Base-by-base conservation (phyloP, 2,329 filamentous ascomycete genomes). In the Incumbomyces delicatus region DNA sequence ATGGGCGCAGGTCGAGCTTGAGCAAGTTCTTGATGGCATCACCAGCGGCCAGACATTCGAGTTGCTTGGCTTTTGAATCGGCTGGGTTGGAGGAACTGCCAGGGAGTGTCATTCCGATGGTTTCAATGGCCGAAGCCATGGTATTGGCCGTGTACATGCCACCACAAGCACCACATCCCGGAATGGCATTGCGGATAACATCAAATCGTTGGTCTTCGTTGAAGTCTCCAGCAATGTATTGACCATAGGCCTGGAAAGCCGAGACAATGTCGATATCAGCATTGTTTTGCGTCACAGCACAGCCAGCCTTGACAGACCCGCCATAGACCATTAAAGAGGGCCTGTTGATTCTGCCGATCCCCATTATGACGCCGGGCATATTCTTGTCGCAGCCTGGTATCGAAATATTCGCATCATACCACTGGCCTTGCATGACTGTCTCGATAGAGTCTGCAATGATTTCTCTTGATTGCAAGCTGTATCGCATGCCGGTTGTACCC, bases 301-400 rank as follows among this genome's bases (percentile, higher is more conserved):
- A 95, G 39, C 92, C 92, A 32, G 92, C 87, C 63, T 85, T 82
- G 64, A 96, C 98, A 35, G 86, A 88, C 41, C 92, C 92, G 57
- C 92, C 92, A 62, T 98, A 98, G 27, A 98, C 86, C 92, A 98
- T 98, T 63, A 98, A 75, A 58, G 86, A 88, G 27, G 92, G 92
- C 39, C 92, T 76, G 73, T 98, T 96, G 56, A 95, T 81, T 57
- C 92, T 80, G 32, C 88, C 90, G 86, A 95, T 95, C 47, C 89
- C 92, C 61, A 92, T 92, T 59, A 88, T 71, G 11, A 92, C 86
- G 66, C 86, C 86, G 1, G 88, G 88, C 92, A 98, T 96, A 72
- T 98, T 98, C 80, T 98, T 98, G 77, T 98, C 92, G 69, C 92
- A 98, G 41, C 92, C 92, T 12, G 92, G 92, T 59, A 98, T 85